Conservation (phyloP, 2,329 filamentous ascomycete species). For the Nannizzia gypsea region DNA sequence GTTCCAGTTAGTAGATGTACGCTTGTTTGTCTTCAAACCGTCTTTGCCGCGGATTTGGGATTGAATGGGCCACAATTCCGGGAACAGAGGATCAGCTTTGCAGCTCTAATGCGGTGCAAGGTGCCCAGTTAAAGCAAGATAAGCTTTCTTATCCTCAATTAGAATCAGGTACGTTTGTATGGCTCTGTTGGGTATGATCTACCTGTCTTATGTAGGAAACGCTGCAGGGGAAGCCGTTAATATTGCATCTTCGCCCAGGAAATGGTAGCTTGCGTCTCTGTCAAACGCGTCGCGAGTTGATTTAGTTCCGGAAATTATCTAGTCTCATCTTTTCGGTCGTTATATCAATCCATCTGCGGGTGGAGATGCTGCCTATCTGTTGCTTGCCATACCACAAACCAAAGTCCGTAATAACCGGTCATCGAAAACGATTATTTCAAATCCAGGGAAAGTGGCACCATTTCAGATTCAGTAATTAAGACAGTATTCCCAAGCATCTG, state of each 20-base stretch:
- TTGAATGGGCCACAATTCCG: background rate
- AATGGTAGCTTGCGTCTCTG: background rate
- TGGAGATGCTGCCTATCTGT: background rate
- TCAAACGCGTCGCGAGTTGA: background rate
- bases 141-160: background rate
- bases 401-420: background rate
- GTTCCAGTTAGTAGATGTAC: background rate
- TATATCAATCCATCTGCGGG: background rate
- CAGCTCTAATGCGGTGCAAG: background rate
- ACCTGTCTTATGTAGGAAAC: background rate
- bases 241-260: background rate
- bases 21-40: background rate
- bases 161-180: background rate
- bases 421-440: background rate
- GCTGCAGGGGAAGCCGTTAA: background rate
- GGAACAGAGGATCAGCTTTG: background rate
- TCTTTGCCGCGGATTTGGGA: background rate
- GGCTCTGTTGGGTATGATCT: background rate
- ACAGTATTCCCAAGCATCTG: background rate
- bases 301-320: background rate
- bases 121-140: background rate
- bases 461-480: background rate
- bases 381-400: background rate
- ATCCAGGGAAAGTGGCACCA: background rate
- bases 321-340: background rate